phyloP scores from a whole-genome alignment of 1,139 yeast genomes.

The Cylindricascospora bacillispora region DNA sequence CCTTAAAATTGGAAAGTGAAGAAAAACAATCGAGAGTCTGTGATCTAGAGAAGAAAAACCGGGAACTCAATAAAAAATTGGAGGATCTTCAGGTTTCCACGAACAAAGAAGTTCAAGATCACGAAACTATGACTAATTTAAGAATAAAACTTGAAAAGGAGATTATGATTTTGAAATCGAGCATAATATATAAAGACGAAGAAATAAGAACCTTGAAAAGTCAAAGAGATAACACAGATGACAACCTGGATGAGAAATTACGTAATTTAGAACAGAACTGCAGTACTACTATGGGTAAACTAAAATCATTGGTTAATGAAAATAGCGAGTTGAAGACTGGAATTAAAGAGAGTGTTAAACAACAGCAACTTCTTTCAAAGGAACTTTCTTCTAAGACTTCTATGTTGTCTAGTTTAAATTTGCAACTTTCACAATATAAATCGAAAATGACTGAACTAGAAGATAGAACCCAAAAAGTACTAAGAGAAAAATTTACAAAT shows the following conservation, averaged over 20 bases:
- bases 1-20: too few relatives aligned
- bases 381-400: constrained; percentile 24
- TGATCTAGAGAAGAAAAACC: too few relatives aligned
- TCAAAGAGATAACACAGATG: constrained; percentile 23
- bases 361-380: constrained; percentile 26
- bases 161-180: constrained; percentile 1
- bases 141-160: constrained; percentile 4
- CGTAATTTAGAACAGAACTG: constrained; percentile 22
- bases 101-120: too few relatives aligned
- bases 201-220: constrained; percentile 26
- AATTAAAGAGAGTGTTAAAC: constrained; percentile 13
- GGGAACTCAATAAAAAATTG: constrained; percentile 13
- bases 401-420: constrained; percentile 18
- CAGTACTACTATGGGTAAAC: constrained; percentile 27
- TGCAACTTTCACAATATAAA: constrained; percentile 20
- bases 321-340: constrained; percentile 14
- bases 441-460: constrained; percentile 15
- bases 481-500: constrained; percentile 11
- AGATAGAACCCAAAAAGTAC: constrained; percentile 9
- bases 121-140: neutral
- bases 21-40: too few relatives aligned
- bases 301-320: constrained; percentile 34
- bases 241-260: constrained; percentile 27
- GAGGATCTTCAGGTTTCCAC: too few relatives aligned
- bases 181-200: constrained; percentile 3